Evolutionary conservation across 495 filamentous ascomycete species (phyloP).

Genomic region (Lasiosphaeriaceae sp.): DNA sequence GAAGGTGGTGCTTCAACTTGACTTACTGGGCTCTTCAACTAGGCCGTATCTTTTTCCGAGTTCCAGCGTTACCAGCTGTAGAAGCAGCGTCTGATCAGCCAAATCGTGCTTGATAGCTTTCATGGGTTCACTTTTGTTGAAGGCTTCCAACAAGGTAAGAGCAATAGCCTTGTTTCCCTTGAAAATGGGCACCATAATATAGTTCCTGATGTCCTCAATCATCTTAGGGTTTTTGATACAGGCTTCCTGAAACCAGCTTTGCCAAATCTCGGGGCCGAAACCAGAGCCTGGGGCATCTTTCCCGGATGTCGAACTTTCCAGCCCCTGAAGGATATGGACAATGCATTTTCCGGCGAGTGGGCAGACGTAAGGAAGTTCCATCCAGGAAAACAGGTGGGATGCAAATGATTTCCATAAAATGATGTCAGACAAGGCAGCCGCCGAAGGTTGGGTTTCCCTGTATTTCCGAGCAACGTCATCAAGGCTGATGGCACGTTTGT

Average conservation of each 20-base stretch:
- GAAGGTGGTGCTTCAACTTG: background rate
- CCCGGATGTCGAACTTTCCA: slow-evolving; percentile 26
- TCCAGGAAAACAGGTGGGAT: slow-evolving; percentile 54
- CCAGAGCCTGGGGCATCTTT: slow-evolving; percentile 14
- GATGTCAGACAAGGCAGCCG: slow-evolving; percentile 13
- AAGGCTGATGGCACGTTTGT: slow-evolving; percentile 46
- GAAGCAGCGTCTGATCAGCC: slow-evolving; percentile 50
- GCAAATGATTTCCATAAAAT: slow-evolving; percentile 43
- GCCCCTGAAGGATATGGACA: slow-evolving; percentile 50
- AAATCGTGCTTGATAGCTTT: slow-evolving; percentile 40
- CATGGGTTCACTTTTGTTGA: slow-evolving; percentile 31
- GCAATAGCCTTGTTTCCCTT: slow-evolving; percentile 53
- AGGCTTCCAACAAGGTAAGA: slow-evolving; percentile 50
- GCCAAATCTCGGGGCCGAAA: slow-evolving; percentile 44
- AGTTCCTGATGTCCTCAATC: slow-evolving; percentile 63
- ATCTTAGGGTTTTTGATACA: slow-evolving; percentile 47
- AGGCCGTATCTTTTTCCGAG: slow-evolving; percentile 75
- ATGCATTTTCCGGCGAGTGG: slow-evolving; percentile 63
- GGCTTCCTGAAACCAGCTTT: slow-evolving; percentile 43
- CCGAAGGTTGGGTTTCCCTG: slow-evolving; percentile 22
- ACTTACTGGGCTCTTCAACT: slow-evolving; percentile 68
- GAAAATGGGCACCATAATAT: slow-evolving; percentile 73
- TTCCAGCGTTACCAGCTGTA: slow-evolving; percentile 67
- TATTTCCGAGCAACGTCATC: slow-evolving; percentile 36
- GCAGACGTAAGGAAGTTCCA: slow-evolving; percentile 57